Evolutionary conservation across 2,329 filamentous ascomycete species (phyloP).

Genomic region (Penicillium corylophilum): DNA sequence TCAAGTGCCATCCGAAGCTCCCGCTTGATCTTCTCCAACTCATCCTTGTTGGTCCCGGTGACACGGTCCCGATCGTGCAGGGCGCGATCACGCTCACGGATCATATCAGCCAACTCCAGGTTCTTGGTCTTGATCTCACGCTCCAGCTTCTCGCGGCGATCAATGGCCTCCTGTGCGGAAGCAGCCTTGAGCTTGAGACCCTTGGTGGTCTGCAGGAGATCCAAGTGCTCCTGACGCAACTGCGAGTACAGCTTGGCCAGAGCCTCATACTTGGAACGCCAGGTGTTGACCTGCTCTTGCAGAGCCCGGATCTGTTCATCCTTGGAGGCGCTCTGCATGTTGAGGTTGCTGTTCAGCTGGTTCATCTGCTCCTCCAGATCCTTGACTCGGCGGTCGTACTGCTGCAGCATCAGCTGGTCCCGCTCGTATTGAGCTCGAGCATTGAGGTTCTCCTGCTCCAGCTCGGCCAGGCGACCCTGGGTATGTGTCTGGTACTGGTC

Average conservation of each 20-base stretch:
- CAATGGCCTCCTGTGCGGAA: constrained; percentile 94
- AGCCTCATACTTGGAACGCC: constrained; percentile 95
- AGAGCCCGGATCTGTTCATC: constrained; percentile 91
- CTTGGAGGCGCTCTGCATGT: constrained; percentile 81
- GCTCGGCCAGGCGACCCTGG: constrained; percentile 89
- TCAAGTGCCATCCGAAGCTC: constrained; percentile 91
- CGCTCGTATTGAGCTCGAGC: constrained; percentile 92
- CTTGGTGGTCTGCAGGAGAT: constrained; percentile 95
- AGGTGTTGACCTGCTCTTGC: constrained; percentile 96
- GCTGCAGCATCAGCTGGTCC: constrained; percentile 95
- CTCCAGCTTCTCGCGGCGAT: constrained; percentile 89
- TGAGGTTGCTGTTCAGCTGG: constrained; percentile 78
- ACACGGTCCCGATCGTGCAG: constrained; percentile 88
- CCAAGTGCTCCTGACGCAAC: constrained; percentile 88
- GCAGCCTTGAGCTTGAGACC: constrained; percentile 92
- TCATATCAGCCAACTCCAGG: constrained; percentile 97
- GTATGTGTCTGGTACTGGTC: constrained; percentile 94
- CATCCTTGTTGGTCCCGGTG: constrained; percentile 84
- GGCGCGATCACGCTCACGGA: constrained; percentile 89
- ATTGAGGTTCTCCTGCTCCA: constrained; percentile 92
- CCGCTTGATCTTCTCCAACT: constrained; percentile 89
- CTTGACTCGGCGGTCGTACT: constrained; percentile 94
- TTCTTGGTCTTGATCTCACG: constrained; percentile 99
- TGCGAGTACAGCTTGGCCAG: constrained; percentile 97
- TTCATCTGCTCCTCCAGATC: constrained; percentile 82